phyloP scores from a whole-genome alignment of 495 filamentous ascomycete species.

The Mycothermus thermophilus region DNA sequence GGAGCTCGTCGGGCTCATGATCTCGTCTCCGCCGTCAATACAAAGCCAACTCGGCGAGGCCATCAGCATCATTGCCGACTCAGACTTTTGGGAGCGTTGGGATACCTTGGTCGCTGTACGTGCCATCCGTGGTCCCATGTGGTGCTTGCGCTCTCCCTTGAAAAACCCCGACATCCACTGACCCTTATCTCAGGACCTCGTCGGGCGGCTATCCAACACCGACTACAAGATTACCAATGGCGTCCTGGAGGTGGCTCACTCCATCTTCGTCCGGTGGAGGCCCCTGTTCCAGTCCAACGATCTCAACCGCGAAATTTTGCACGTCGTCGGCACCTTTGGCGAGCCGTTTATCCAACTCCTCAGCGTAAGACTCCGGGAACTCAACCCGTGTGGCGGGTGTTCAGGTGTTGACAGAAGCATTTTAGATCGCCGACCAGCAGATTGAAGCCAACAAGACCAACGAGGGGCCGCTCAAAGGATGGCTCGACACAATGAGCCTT shows the following conservation, averaged over 20 bases:
- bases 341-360: slow-evolving; percentile 68
- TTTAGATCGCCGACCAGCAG: slow-evolving; percentile 62
- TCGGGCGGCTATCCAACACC: slow-evolving; percentile 64
- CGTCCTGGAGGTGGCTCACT: slow-evolving; percentile 91
- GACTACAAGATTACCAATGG: slow-evolving; percentile 77
- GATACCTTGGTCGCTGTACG: slow-evolving; percentile 57
- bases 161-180: slow-evolving; percentile 1
- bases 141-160: slow-evolving; percentile 14
- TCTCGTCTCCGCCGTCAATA: slow-evolving; percentile 68
- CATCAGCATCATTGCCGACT: slow-evolving; percentile 92
- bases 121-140: slow-evolving; percentile 37
- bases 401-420: slow-evolving; percentile 9
- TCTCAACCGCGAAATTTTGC: slow-evolving; percentile 85
- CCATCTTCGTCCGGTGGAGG: slow-evolving; percentile 93
- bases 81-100: slow-evolving; percentile 94
- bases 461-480: slow-evolving; percentile 53
- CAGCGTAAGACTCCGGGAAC: slow-evolving; percentile 43
- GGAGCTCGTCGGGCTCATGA: slow-evolving; percentile 94
- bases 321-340: slow-evolving; percentile 75
- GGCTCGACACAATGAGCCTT: slow-evolving; percentile 70
- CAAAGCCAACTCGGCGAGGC: slow-evolving; percentile 92
- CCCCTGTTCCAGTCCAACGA: slow-evolving; percentile 83
- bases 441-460: slow-evolving; percentile 65
- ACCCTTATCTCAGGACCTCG: slow-evolving; percentile 47
- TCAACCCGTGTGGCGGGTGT: too few relatives aligned